phyloP scores from a whole-genome alignment of 225 moss, liverwort and hornwort species.

The Anthoceros angustus region DNA sequence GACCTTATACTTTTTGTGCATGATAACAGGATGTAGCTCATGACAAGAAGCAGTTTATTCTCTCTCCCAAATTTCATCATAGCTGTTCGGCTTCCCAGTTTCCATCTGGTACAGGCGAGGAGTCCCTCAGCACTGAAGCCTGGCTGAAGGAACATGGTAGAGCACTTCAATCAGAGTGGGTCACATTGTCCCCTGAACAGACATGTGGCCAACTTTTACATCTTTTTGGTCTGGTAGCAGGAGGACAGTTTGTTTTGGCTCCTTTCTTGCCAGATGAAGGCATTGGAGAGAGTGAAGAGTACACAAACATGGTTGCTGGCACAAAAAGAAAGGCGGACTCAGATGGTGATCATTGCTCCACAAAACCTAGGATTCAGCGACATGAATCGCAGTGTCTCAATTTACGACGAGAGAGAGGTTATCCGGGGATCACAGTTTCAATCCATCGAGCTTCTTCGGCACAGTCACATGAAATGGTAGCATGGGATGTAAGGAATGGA shows the following conservation, averaged over 20 bases:
- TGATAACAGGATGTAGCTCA: neutral
- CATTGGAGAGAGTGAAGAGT: constrained; percentile 76
- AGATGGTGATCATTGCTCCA: constrained; percentile 41
- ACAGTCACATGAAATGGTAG: constrained; percentile 10
- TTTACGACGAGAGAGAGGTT: constrained; percentile 72
- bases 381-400: constrained; percentile 31
- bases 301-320: constrained; percentile 31
- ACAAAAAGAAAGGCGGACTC: constrained; percentile 59
- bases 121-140: constrained; percentile 24
- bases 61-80: neutral
- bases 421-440: constrained; percentile 60
- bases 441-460: constrained; percentile 9
- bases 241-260: constrained; percentile 40
- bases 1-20: neutral
- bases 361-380: constrained; percentile 48
- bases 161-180: constrained; percentile 58
- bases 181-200: constrained; percentile 51
- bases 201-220: constrained; percentile 75
- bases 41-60: neutral
- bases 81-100: neutral
- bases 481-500: constrained; percentile 4
- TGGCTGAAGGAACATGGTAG: constrained; percentile 46
- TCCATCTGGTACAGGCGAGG: constrained; percentile 18
- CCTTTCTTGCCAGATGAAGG: constrained; percentile 62
- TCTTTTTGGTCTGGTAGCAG: constrained; percentile 55